Conservation (phyloP, 176 grass and related monocot genomes). For the Bromus sterilis region DNA sequence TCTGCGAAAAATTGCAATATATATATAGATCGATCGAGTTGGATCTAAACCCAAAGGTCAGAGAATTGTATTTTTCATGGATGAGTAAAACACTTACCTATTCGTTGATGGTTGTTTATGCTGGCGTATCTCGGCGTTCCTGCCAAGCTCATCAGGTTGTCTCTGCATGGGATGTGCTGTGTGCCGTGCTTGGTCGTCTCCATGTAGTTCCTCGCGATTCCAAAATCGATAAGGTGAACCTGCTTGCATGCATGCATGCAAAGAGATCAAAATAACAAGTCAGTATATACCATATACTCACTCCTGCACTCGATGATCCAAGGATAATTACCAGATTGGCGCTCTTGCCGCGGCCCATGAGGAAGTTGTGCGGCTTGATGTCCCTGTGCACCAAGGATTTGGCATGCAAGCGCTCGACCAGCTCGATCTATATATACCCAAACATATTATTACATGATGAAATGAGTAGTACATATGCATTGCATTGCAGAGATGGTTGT, state of each 20-base stretch:
- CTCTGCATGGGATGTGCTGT: slow-evolving; percentile 47
- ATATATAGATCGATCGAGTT: too few relatives aligned
- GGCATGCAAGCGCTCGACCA: background rate
- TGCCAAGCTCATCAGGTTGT: slow-evolving; percentile 42
- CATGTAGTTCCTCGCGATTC: slow-evolving; percentile 41
- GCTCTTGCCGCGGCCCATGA: slow-evolving; percentile 61
- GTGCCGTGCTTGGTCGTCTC: slow-evolving; percentile 22
- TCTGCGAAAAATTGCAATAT: slow-evolving; percentile 30
- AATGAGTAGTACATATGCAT: too few relatives aligned
- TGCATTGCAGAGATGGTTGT: background rate
- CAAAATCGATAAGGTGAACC: slow-evolving; percentile 51
- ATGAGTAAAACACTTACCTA: slow-evolving; percentile 36
- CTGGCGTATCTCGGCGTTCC: slow-evolving; percentile 60
- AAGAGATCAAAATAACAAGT: too few relatives aligned
- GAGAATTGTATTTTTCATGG: too few relatives aligned
- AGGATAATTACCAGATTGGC: slow-evolving; percentile 59
- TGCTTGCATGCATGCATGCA: background rate
- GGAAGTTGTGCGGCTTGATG: slow-evolving; percentile 81
- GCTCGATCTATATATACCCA: background rate
- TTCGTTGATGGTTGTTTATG: slow-evolving; percentile 53
- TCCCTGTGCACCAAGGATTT: slow-evolving; percentile 23
- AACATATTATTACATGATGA: too few relatives aligned
- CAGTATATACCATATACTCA: too few relatives aligned
- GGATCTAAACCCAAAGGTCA: too few relatives aligned
- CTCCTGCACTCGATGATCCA: too few relatives aligned